Evolutionary conservation across 176 grass and related monocot species (phyloP), one percentile per base, ranked within the genome.

Genomic region (Bonia amplexicaulis): DNA sequence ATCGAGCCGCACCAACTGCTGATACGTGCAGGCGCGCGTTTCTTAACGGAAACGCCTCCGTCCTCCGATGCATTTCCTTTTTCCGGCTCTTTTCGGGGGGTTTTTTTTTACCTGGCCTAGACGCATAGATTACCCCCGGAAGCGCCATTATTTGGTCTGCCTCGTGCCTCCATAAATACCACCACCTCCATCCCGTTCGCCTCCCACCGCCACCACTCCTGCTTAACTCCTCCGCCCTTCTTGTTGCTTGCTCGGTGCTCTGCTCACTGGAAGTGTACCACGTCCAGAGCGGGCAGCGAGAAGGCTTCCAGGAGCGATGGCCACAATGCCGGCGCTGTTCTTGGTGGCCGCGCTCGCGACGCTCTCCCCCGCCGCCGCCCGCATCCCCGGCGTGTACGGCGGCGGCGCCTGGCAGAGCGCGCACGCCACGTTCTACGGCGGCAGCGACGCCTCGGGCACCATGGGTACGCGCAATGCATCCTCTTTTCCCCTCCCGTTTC

Each of bases 381-480:
- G 78, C 85, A 68, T 93, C n/a, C 81, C 82, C 2, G 92, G 90
- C 60, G 85, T 82, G 42, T 97, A 93, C 84, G 9, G 59, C 35
- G 87, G 90, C 79, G 85, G 85, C 16, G 35, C 9, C 58, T 97
- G 95, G 95, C 89, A 95, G 90, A 69, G 74, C 52, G 90, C 95
- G 51, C 95, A 97, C 79, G 95, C 95, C 72, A 97, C 95, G 33
- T 97, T 97, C 92, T 97, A 97, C 82, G 95, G 95, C 65, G 95
- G 95, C 6, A 90, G 95, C 81, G 95, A 97, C 69, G 95, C 92
- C 25, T 97, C 95, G 17, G 95, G 95, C 69, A 97, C 95, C 66
- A 97, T 97, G 95, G 95, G 92, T 89, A 85, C 23, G 53, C 62
- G 20, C 80, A 39, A 33, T 60, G 33, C 29, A 0, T 33, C 14